Evolutionary conservation across 2,329 filamentous ascomycete species (phyloP).

Genomic region (Amauroascus verrucosus): DNA sequence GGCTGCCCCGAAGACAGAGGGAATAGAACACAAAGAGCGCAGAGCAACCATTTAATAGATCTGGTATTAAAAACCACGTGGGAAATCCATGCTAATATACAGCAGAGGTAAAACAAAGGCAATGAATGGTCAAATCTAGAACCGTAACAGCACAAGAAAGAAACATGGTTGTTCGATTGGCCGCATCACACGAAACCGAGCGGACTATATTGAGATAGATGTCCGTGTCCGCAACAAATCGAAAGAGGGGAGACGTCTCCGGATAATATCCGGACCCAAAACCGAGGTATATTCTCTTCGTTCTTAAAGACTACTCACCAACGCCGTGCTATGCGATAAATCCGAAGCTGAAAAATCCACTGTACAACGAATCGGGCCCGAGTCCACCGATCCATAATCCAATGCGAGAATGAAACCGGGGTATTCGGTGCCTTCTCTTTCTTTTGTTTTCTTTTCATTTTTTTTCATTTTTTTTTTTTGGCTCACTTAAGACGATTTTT

Average conservation of each 20-base stretch:
- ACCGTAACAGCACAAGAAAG: neutral
- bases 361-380: neutral
- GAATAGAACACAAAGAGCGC: too few relatives aligned
- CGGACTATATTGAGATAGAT: neutral
- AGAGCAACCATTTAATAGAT: too few relatives aligned
- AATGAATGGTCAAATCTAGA: too few relatives aligned
- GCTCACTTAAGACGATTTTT: conserved; percentile 51
- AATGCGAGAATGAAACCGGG: too few relatives aligned
- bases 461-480: neutral
- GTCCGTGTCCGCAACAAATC: neutral
- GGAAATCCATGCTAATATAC: too few relatives aligned
- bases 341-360: neutral
- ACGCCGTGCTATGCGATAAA: conserved; percentile 12
- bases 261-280: neutral
- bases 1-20: too few relatives aligned
- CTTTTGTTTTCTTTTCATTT: neutral
- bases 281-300: neutral
- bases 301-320: neutral
- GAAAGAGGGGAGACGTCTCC: conserved; percentile 5
- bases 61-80: too few relatives aligned
- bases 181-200: neutral
- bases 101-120: too few relatives aligned
- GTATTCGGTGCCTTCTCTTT: neutral
- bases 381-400: neutral
- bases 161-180: neutral